Conservation (phyloP, 768 basidiomycete genomes). For the Panaeolus papilionaceus region DNA sequence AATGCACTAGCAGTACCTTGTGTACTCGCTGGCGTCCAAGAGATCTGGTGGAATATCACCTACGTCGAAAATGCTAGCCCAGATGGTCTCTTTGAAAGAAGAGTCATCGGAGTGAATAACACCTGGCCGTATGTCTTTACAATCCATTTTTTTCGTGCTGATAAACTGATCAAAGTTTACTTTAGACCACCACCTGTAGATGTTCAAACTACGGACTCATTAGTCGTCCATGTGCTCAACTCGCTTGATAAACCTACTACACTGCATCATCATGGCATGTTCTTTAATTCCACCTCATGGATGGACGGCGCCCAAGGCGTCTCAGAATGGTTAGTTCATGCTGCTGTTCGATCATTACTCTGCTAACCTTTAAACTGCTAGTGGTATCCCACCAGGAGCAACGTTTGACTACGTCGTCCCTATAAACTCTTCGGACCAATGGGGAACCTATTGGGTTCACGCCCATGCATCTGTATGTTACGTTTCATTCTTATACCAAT, state of each 20-base stretch:
- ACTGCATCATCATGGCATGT: conserved; percentile 96
- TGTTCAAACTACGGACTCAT: conserved; percentile 70
- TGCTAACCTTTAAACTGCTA: conserved; percentile 31
- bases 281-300: conserved; percentile 87
- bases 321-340: conserved; percentile 74
- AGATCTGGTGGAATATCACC: conserved; percentile 92
- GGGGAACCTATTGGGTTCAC: conserved; percentile 86
- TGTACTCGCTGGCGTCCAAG: conserved; percentile 68
- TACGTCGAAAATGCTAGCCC: conserved; percentile 83
- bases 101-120: conserved; percentile 87
- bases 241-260: conserved; percentile 68
- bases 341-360: background rate
- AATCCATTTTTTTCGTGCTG: background rate
- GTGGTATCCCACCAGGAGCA: conserved; percentile 79
- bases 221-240: conserved; percentile 82
- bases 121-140: conserved; percentile 84
- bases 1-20: conserved; percentile 39
- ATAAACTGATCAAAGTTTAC: conserved; percentile 10
- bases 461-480: conserved; percentile 58
- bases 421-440: conserved; percentile 68
- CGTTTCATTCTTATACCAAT: no score
- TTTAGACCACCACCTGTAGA: conserved; percentile 82
- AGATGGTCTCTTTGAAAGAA: conserved; percentile 78
- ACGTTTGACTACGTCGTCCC: conserved; percentile 80
- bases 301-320: conserved; percentile 88